A percentile compares a stretch with the other conserved stretches of the same genome.
Conservation (phyloP, 305 asterid species). For the Fraxinus sp. region DNA sequence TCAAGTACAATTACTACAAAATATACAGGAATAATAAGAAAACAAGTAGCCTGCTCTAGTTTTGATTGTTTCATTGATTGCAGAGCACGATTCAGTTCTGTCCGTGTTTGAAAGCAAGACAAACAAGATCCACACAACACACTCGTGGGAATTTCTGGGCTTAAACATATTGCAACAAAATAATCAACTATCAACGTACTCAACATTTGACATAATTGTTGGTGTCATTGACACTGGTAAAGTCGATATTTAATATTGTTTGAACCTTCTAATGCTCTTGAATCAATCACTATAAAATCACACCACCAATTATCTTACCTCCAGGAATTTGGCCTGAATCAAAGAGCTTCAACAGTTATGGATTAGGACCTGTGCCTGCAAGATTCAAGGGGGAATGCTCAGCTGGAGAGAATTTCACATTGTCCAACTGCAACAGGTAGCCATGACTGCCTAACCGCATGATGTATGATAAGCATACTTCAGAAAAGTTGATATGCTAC, state of each 20-base stretch:
- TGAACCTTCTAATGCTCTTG: not conserved
- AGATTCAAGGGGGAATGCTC: slow-evolving; percentile 53
- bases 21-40: not conserved
- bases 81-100: slow-evolving; percentile 46
- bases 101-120: slow-evolving; percentile 49
- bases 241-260: slow-evolving; percentile 5
- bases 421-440: slow-evolving; percentile 56
- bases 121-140: slow-evolving; percentile 42
- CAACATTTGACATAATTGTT: slow-evolving; percentile 39
- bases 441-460: not conserved
- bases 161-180: slow-evolving; percentile 32
- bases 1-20: not conserved
- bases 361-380: slow-evolving; percentile 44
- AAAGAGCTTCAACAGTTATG: slow-evolving; percentile 42
- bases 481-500: slow-evolving; percentile 2
- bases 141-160: slow-evolving; percentile 54
- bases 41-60: not conserved
- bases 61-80: slow-evolving; percentile 21
- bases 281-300: not conserved
- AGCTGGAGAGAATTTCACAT: slow-evolving; percentile 44
- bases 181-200: slow-evolving; percentile 23
- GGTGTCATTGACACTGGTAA: slow-evolving; percentile 41
- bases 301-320: slow-evolving; percentile 11
- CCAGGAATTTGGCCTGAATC: slow-evolving; percentile 66
- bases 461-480: not conserved